A percentile compares a stretch with the other conserved stretches of the same genome.
Conservation (phyloP, 108 stramenopile genomes). For the Fistulifera pelliculosa region DNA sequence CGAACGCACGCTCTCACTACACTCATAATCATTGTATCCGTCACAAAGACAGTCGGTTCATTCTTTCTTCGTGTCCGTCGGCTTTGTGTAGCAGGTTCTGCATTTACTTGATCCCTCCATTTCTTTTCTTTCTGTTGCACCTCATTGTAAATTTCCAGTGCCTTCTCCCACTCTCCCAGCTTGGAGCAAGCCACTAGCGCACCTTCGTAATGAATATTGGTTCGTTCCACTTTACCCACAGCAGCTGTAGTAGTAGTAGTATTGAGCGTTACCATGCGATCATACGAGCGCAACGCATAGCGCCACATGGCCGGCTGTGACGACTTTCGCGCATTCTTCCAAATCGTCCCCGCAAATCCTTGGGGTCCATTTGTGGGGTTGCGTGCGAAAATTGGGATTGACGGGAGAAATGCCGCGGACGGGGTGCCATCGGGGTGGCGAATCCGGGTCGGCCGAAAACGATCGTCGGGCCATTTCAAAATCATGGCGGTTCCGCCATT, state of each 20-base stretch:
- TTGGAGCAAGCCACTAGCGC: constrained; percentile 71
- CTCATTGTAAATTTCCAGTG: constrained; percentile 45
- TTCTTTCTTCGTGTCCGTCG: neutral
- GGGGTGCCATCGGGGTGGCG: no score
- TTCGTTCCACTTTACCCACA: constrained; percentile 33
- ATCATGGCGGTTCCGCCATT: constrained; percentile 57
- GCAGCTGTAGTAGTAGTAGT: neutral
- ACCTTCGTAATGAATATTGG: constrained; percentile 61
- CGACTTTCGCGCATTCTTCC: constrained; percentile 63
- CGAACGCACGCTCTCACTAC: constrained; percentile 47
- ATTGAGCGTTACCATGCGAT: constrained; percentile 31
- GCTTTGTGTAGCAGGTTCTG: neutral
- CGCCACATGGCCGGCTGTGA: constrained; percentile 72
- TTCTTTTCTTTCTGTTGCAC: constrained; percentile 24
- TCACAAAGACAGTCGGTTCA: constrained; percentile 20
- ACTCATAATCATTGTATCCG: constrained; percentile 63
- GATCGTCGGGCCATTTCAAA: constrained; percentile 69
- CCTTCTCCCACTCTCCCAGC: constrained; percentile 62
- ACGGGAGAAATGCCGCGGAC: constrained; percentile 42
- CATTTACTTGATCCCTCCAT: neutral
- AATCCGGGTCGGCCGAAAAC: no score
- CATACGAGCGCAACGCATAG: constrained; percentile 59
- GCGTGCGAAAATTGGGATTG: constrained; percentile 68
- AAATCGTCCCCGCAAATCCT: constrained; percentile 60
- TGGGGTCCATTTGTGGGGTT: constrained; percentile 69